phyloP scores from a whole-genome alignment of 495 filamentous ascomycete genomes.

The Hypoxylon perforatum region DNA sequence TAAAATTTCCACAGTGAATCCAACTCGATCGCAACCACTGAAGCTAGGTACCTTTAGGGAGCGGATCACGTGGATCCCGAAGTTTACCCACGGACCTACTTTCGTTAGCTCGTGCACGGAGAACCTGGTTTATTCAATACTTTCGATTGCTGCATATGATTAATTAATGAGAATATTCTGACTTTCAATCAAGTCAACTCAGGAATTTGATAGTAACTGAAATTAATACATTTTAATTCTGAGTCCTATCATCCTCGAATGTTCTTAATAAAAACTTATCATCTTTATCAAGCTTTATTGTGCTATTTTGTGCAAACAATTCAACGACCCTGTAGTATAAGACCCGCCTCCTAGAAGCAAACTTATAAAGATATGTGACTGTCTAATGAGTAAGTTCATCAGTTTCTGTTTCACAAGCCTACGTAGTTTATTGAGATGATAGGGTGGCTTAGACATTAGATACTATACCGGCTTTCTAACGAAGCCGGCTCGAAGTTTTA shows the following conservation, averaged over 20 bases:
- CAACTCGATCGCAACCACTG: constrained; percentile 1
- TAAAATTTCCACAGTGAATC: constrained; percentile 26
- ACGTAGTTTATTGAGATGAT: constrained; percentile 4
- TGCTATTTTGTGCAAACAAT: too few relatives aligned
- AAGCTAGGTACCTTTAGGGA: constrained; percentile 16
- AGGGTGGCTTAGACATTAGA: constrained; percentile 34
- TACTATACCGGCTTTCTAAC: constrained; percentile 28
- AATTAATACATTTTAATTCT: too few relatives aligned
- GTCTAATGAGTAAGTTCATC: too few relatives aligned
- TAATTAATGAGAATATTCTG: too few relatives aligned
- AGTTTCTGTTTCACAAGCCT: not conserved
- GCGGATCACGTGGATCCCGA: constrained; percentile 28
- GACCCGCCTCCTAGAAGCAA: not conserved
- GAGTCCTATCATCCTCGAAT: too few relatives aligned
- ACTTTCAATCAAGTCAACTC: too few relatives aligned
- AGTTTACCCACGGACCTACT: constrained; percentile 3
- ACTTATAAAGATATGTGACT: too few relatives aligned
- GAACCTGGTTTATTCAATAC: not conserved
- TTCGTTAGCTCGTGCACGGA: not conserved
- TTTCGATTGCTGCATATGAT: too few relatives aligned
- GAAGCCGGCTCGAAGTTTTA: constrained; percentile 20
- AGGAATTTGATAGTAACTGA: too few relatives aligned
- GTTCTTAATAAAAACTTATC: too few relatives aligned
- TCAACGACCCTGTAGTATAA: not conserved
- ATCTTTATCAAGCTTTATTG: too few relatives aligned